A percentile compares a stretch with the other conserved stretches of the same genome.
These are phyloP conservation scores for Coemansia sp. DNA, from an alignment of 192 early-diverging fungal genomes.

Conservation along the genomic window DNA sequence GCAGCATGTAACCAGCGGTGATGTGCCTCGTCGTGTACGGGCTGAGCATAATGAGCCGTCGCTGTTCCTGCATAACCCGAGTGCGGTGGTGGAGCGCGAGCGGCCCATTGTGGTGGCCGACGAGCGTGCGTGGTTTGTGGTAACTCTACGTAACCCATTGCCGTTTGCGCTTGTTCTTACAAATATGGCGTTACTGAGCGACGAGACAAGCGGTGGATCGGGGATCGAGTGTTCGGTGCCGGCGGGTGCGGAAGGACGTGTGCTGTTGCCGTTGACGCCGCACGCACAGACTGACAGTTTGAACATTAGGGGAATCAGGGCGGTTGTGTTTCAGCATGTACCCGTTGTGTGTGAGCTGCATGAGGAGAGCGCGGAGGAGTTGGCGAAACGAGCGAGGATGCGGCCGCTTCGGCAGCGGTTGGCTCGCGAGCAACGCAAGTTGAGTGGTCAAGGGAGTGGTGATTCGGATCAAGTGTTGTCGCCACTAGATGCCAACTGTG, in stretches of 20 bases:
- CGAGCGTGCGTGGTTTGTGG: conserved; percentile 35
- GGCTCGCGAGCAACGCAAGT: conserved; percentile 29
- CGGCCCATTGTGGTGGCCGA: conserved; percentile 21
- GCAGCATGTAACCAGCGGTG: conserved; percentile 20
- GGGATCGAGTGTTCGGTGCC: conserved; percentile 21
- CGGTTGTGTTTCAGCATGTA: conserved; percentile 38
- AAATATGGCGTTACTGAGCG: conserved; percentile 15
- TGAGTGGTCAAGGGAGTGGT: conserved; percentile 11
- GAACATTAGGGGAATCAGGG: conserved; percentile 19
- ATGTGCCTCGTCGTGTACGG: background rate
- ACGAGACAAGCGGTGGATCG: too few relatives aligned
- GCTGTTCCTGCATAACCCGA: conserved; percentile 52
- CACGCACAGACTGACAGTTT: conserved; percentile 18
- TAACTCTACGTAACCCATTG: conserved; percentile 46
- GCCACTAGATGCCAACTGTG: conserved; percentile 19
- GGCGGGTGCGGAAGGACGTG: conserved; percentile 18
- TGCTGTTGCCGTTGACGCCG: conserved; percentile 28
- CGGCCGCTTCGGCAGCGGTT: conserved; percentile 29
- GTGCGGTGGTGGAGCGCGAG: background rate
- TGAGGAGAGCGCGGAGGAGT: conserved; percentile 22
- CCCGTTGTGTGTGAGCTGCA: conserved; percentile 23
- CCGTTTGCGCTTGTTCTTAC: conserved; percentile 42
- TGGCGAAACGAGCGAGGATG: conserved; percentile 15
- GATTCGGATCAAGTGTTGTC: conserved; percentile 15
- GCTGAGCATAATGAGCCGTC: background rate